phyloP scores from a whole-genome alignment of 371 early-diverging fungal species.

The Zychaea mexicana region DNA sequence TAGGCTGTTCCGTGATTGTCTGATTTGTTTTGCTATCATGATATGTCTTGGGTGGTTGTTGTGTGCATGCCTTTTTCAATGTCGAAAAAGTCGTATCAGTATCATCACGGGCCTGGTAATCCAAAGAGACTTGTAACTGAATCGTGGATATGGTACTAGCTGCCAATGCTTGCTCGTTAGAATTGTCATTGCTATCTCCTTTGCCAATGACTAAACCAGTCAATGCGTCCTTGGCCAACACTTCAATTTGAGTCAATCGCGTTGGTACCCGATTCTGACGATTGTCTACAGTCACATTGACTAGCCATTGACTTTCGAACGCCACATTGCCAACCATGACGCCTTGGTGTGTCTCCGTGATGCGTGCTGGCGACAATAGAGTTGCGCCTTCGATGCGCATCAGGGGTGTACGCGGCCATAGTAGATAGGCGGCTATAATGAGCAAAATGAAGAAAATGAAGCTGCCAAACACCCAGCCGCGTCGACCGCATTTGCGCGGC shows the following conservation, averaged over 20 bases:
- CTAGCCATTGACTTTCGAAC: constrained; percentile 50
- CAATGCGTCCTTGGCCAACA: constrained; percentile 40
- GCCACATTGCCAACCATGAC: constrained; percentile 44
- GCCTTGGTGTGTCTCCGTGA: constrained; percentile 39
- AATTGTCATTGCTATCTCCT: constrained; percentile 24
- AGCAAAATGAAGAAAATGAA: constrained; percentile 33
- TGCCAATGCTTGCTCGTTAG: constrained; percentile 16
- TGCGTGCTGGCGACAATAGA: constrained; percentile 31
- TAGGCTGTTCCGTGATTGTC: constrained; percentile 19
- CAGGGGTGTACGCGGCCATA: constrained; percentile 49
- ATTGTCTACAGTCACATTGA: constrained; percentile 45
- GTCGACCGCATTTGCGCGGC: constrained; percentile 24
- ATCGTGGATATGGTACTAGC: constrained; percentile 37
- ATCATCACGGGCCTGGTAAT: constrained; percentile 45
- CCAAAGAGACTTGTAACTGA: constrained; percentile 33
- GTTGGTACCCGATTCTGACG: constrained; percentile 45
- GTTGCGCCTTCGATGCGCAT: constrained; percentile 50
- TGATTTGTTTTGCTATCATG: constrained; percentile 15
- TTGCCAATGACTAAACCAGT: constrained; percentile 44
- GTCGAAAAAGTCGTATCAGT: constrained; percentile 42
- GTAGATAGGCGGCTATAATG: constrained; percentile 23
- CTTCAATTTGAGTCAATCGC: constrained; percentile 26
- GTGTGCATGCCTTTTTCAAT: constrained; percentile 34
- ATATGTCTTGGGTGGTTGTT: constrained; percentile 16
- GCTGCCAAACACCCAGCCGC: constrained; percentile 37